phyloP scores from a whole-genome alignment of 2,329 filamentous ascomycete genomes.

The Talaromyces sp. region DNA sequence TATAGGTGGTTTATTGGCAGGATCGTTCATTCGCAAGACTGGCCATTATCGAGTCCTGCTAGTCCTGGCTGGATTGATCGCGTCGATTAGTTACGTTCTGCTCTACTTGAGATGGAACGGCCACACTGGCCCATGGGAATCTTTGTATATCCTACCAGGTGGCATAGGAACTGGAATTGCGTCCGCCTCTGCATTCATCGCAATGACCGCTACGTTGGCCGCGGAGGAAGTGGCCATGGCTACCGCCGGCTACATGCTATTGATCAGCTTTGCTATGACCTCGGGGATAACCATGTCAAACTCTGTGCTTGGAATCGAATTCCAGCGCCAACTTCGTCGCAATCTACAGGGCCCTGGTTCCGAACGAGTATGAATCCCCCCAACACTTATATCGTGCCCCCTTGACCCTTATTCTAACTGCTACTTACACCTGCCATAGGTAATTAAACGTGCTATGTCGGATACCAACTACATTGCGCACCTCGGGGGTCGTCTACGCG shows the following conservation, averaged over 20 bases:
- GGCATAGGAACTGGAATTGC: constrained; percentile 57
- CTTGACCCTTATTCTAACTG: background rate
- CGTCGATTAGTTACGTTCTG: constrained; percentile 55
- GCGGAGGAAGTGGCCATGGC: constrained; percentile 54
- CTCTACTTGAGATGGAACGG: constrained; percentile 63
- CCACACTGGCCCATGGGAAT: constrained; percentile 58
- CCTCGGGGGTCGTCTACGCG: constrained; percentile 25
- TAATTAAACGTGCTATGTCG: constrained; percentile 45
- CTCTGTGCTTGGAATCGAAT: constrained; percentile 40
- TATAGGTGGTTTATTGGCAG: constrained; percentile 62
- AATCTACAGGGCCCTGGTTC: constrained; percentile 33
- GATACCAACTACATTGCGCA: constrained; percentile 46
- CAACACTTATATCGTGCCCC: no score
- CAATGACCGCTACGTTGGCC: constrained; percentile 51
- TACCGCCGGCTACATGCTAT: constrained; percentile 52
- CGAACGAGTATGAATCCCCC: constrained; percentile 21
- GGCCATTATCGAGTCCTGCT: constrained; percentile 62
- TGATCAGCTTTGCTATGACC: constrained; percentile 47
- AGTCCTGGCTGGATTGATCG: constrained; percentile 54
- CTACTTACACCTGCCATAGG: constrained; percentile 29
- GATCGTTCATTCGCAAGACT: constrained; percentile 60
- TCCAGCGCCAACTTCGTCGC: constrained; percentile 34
- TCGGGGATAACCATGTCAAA: constrained; percentile 44
- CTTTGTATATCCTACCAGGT: constrained; percentile 62
- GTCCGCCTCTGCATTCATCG: constrained; percentile 52